A percentile compares a stretch with the other conserved stretches of the same genome.
Evolutionary conservation across 257 asterid genomes (phyloP).

Genomic region (Lycium barbarum): DNA sequence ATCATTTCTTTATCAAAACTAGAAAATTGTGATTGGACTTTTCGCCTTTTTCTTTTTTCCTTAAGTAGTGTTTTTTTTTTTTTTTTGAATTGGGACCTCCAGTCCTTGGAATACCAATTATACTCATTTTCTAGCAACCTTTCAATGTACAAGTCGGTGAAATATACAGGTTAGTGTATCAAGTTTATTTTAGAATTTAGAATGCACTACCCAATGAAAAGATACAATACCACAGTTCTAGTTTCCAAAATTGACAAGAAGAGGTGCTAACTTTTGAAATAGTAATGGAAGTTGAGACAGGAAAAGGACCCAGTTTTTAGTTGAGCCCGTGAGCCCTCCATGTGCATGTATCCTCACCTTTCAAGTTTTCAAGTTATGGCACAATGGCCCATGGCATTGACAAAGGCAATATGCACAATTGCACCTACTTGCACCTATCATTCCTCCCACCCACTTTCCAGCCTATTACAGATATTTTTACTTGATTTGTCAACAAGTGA

Average conservation of each 20-base stretch:
- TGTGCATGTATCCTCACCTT: conserved; percentile 61
- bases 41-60: neutral
- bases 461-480: conserved; percentile 37
- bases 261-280: neutral
- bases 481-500: conserved; percentile 51
- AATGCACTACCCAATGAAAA: neutral
- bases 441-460: conserved; percentile 51
- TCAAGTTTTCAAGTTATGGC: conserved; percentile 41
- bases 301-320: neutral
- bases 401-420: conserved; percentile 52
- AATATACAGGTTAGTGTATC: neutral
- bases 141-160: neutral
- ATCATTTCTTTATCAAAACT: neutral
- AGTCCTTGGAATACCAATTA: neutral
- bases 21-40: neutral
- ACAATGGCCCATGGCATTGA: conserved; percentile 52
- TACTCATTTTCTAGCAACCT: neutral
- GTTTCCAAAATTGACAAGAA: neutral
- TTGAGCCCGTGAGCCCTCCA: conserved; percentile 49
- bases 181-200: neutral
- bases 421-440: conserved; percentile 48
- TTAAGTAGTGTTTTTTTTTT: neutral
- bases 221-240: neutral
- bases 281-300: neutral
- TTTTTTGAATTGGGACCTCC: neutral